Evolutionary conservation across 441 rosid genomes (phyloP), one percentile per base, ranked within the genome.

Genomic region (Populus hybrid): DNA sequence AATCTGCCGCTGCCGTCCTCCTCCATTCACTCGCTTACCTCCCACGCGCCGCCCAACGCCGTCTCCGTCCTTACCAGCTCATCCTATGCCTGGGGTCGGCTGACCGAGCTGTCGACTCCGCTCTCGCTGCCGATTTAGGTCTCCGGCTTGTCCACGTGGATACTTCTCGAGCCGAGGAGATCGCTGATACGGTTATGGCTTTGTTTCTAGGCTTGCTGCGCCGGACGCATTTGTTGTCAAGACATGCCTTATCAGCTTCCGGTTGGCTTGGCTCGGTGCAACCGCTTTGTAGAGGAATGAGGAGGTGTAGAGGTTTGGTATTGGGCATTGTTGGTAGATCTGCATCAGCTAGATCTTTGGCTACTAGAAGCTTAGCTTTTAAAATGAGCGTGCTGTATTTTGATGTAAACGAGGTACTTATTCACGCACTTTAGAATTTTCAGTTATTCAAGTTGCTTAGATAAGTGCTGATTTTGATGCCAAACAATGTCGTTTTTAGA

Each of bases 1-100:
- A 94, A 84, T 83, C 93, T 38, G 97, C 99, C 67, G 85, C 94
- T 23, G 98, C 96, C 20, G 93, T 96, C 67, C 87, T 96, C 78
- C 85, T 96, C 78, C 98, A 96, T 80, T 94, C 99, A 77, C 94
- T 96, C 33, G 91, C 97, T n/a, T 94, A 86, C 89, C 94, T 96
- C 71, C 99, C 99, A 20, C 98, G 98, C 8, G 99, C 98, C n/a
- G 99, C 98, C 65, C 98, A 96, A 74, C 98, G 98, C 63, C 93
- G 97, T 6, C 96, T 96, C 87, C 96, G 96, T 29, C 95, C 98
- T 72, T 87, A 88, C 85, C 99, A 96, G 88, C 97, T 96, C 80
- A 85, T 94, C 76, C 89, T 96, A 12, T 94, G 98, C 80, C 94
- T 96, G 65, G 99, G 99, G 71, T 94, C 98, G 26, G 79, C 97